Percentiles rank a stretch among this genome's conserved stretches.
Evolutionary conservation across 169 alveolate genomes (phyloP).

Genomic region (Sarcocystis neurona): DNA sequence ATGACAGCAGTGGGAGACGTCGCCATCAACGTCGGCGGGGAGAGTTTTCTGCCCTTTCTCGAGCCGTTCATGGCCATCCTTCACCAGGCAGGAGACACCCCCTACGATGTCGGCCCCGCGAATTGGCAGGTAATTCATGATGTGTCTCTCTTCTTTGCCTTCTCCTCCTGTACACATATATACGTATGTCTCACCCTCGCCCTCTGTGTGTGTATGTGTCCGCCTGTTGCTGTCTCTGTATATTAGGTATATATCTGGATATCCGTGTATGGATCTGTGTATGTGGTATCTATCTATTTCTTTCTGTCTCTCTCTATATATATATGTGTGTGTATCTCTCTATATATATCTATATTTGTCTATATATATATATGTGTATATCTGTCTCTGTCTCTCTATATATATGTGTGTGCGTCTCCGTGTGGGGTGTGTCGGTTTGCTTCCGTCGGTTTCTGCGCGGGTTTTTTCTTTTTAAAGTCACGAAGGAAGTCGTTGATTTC

Average conservation of each 20-base stretch:
- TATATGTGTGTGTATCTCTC: no score
- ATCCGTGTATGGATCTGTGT: neutral
- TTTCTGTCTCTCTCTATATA: no score
- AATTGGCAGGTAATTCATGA: constrained; percentile 55
- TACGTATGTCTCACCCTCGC: neutral
- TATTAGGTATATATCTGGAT: neutral
- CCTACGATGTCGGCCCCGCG: constrained; percentile 84
- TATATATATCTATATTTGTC: no score
- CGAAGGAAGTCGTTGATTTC: no score
- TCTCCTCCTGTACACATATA: no score
- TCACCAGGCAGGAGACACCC: constrained; percentile 85
- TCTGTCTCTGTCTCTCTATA: no score
- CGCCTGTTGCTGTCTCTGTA: neutral
- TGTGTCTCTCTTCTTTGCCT: no score
- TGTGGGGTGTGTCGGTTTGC: no score
- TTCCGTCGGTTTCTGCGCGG: no score
- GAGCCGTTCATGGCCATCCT: constrained; percentile 80
- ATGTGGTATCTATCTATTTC: neutral
- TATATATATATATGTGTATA: no score
- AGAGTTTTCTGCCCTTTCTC: constrained; percentile 74
- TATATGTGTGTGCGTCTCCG: no score
- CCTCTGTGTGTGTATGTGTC: neutral
- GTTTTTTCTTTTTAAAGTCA: no score
- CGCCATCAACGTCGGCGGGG: constrained; percentile 86
- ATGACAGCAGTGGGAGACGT: constrained; percentile 88